phyloP scores from a whole-genome alignment of 352 stramenopile genomes.

The Phytopythium boreale region DNA sequence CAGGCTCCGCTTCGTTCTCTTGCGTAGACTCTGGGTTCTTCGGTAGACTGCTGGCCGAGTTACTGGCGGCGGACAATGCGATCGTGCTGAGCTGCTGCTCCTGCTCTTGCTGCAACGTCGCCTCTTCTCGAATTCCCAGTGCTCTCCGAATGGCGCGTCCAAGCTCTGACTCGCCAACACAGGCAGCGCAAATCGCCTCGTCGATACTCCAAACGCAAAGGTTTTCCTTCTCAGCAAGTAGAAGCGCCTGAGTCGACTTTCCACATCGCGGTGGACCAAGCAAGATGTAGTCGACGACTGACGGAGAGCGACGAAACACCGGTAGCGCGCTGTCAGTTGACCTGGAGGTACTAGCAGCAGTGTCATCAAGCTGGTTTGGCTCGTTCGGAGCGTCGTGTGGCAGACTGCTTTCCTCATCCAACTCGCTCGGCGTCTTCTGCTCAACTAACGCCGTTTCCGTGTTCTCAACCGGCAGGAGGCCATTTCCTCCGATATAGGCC shows the following conservation, averaged over 20 bases:
- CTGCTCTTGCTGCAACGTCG: neutral
- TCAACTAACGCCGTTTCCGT: neutral
- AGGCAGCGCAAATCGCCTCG: slow-evolving; percentile 49
- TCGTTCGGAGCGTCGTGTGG: neutral
- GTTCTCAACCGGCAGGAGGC: slow-evolving; percentile 20
- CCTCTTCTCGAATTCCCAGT: slow-evolving; percentile 25
- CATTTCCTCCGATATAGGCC: slow-evolving; percentile 52
- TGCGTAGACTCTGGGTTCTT: slow-evolving; percentile 20
- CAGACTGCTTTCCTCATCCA: neutral
- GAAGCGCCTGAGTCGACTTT: slow-evolving; percentile 72
- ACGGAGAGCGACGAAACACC: neutral
- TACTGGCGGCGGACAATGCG: neutral
- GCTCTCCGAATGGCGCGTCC: slow-evolving; percentile 31
- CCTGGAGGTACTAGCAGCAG: too few species aligned
- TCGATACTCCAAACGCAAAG: slow-evolving; percentile 73
- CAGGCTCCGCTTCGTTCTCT: slow-evolving; percentile 12
- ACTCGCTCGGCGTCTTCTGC: neutral
- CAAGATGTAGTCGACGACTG: slow-evolving; percentile 76
- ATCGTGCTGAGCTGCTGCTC: neutral
- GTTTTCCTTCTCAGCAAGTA: slow-evolving; percentile 75
- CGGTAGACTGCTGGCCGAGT: slow-evolving; percentile 1
- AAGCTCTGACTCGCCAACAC: slow-evolving; percentile 30
- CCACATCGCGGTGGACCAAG: slow-evolving; percentile 73
- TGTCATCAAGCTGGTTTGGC: neutral
- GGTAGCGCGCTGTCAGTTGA: too few species aligned